A percentile compares a stretch with the other conserved stretches of the same genome.
Conservation (phyloP, 768 basidiomycete genomes). For the Dacryopinax spathularia region DNA sequence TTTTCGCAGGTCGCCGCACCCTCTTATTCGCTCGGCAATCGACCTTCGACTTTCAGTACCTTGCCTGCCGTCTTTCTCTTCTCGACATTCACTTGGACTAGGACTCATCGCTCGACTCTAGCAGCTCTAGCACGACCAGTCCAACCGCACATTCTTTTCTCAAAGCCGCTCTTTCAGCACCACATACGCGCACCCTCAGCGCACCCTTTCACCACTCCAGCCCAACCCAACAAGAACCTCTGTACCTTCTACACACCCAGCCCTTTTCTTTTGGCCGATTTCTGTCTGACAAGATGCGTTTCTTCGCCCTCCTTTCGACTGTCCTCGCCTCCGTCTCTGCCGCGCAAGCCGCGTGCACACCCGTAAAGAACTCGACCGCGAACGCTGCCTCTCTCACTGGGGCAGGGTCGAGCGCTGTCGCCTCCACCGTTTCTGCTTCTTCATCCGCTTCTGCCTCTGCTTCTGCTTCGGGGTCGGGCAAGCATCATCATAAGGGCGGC, state of each 20-base stretch:
- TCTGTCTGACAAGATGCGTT: no score
- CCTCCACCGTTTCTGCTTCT: not conserved
- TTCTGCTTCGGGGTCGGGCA: not conserved
- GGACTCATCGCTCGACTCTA: not conserved
- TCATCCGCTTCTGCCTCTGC: not conserved
- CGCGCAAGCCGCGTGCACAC: constrained; percentile 4
- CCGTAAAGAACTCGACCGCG: not conserved
- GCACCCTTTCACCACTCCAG: not conserved
- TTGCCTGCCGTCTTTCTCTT: no score
- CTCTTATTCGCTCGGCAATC: not conserved
- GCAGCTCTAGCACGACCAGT: not conserved
- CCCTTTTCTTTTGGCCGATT: no score
- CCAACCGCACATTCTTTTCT: not conserved
- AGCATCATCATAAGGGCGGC: not conserved
- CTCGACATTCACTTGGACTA: no score
- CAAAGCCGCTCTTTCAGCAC: not conserved
- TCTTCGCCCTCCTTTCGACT: not conserved
- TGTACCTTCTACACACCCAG: not conserved
- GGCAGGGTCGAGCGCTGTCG: not conserved
- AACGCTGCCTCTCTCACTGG: not conserved
- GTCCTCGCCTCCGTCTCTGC: not conserved
- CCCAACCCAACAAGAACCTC: not conserved
- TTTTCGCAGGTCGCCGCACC: no score
- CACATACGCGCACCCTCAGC: not conserved
- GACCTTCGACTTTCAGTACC: not conserved